Base-by-base conservation (phyloP, 257 asterid genomes). In the Salvia rosmarinus region DNA sequence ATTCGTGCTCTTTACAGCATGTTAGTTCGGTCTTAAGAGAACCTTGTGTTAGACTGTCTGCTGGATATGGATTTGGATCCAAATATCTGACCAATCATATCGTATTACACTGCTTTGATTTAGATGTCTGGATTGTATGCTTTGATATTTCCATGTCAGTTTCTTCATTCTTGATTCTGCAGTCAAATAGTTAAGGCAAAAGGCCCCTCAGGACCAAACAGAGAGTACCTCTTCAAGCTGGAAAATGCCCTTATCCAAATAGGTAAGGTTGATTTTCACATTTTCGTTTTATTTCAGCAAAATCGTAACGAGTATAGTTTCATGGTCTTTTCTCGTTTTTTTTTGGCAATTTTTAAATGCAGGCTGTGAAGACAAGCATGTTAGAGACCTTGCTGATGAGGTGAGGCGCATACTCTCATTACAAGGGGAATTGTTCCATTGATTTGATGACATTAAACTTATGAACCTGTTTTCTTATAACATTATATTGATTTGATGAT, bases 141-240 rank as follows among this genome's bases (percentile, higher is more conserved):
- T 16, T 55, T 60, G 25, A 3, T 52, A 39, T 19, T 34, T 72
- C 39, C 3, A 49, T 55, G 4, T 39, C 10, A 14, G 11, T 17
- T 20, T 25, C 34, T 51, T 55, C 23, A 0, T 51, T 39, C 32
- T 39, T 25, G 20, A 32, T 43, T 73, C 0, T 82, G 84, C 89
- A 94, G 99, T 49, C 96, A 94, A 86, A 94, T 94, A 55, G 86
- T 82, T 57, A 79, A 42, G 59, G 98, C 99, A 21, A 87, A 89
- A 75, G 99, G 99, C 68, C 99, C 99, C 74, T 94, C 99, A 20
- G 99, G 99, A 74, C 96, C 93, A 11, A 94, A 94, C 78, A 85
- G 84, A 79, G 99, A 94, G 54, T 91, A 94, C 82, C 96, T 94
- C 80, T 94, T 91, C 80, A 93, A 94, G 69, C 95, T 94, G 62